Evolutionary conservation across 805 yeast genomes (phyloP), one percentile per base, ranked within the genome.

Genomic region (Kazachstania psychrophila): DNA sequence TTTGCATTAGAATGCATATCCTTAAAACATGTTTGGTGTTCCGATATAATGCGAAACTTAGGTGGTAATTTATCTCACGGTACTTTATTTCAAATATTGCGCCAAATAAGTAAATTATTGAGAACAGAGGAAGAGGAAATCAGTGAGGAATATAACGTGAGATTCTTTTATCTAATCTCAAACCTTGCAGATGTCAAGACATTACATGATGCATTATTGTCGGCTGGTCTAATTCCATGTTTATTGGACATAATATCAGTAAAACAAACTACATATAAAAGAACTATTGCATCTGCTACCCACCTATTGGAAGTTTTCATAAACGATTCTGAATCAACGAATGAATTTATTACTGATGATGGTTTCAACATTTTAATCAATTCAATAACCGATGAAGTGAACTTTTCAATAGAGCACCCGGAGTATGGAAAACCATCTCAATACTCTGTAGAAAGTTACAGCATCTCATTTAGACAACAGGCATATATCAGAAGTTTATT

Each of bases 21-120:
- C 1, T 64, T 71, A 15, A 77, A 75, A 49, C 75, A 75, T 32
- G 69, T 70, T 4, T 80, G 87, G 73, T 79, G 88, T 13, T 68
- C 79, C 34, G 96, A 87, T 46, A 68, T 88, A 16, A 67, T 87
- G 36, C 69, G 86, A 40, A 77, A 83, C 10, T 57, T 87, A 44
- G 85, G 92, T 15, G 96, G 92, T 8, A 85, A 85, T 54, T 86
- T 88, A 27, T 76, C 78, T 42, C 95, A 88, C 58, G 96, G 96
- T 1, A 61, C 77, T 10, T 52, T 88, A 27, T 83, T 81, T 61
- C 87, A 83, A 50, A 71, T 79, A 22, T 55, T 87, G 20, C 71
- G 88, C 39, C 66, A 67, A 29, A 73, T 85, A n/a, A 65, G 73
- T 37, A 73, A 75, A 39, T 60, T 68, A 28, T 46, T 76, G 24